Evolutionary conservation across 805 yeast genomes (phyloP), one percentile per base, ranked within the genome.

Genomic region (Candida orba): DNA sequence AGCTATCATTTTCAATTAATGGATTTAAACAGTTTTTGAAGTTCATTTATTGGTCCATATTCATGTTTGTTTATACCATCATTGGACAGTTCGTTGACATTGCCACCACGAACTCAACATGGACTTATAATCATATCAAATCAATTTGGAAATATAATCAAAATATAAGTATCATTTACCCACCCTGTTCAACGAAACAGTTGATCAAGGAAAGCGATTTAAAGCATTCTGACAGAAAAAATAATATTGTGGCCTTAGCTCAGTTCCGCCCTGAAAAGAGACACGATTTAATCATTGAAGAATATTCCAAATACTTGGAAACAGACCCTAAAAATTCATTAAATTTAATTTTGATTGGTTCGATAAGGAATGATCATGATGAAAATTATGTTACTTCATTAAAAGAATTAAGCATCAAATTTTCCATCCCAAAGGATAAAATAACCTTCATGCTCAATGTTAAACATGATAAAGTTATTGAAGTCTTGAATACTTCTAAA

Each of bases 231-330:
- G 18, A 33, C 27, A 62, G 59, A 57, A 79, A 58, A 47, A 67
- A 53, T 56, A 57, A 49, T 52, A 61, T 52, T 56, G 54, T 69
- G 1, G 64, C 63, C 44, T 66, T 93, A 38, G 98, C 97, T 0
- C 99, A 93, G 63, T 93, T 86, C 65, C 77, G 99, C 46, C 93
- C 96, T 2, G 99, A 93, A 60, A 93, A 93, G 63, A 76, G 99
- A 48, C 98, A 93, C 59, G 71, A 65, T 23, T 66, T 93, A 41
- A 74, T 89, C 4, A 63, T 93, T 37, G 49, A 62, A 9, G 81
- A 89, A 50, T 95, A 76, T 64, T 66, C 78, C 6, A 64, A 70
- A 42, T 86, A 81, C 52, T 41, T 34, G 25, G 39, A 32, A 8
- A 33, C 40, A 33, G 47, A 56, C 17, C 87, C 91, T 5, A 25